Evolutionary conservation across 768 basidiomycete genomes (phyloP).

Genomic region (Tricholoma bakamatsutake): DNA sequence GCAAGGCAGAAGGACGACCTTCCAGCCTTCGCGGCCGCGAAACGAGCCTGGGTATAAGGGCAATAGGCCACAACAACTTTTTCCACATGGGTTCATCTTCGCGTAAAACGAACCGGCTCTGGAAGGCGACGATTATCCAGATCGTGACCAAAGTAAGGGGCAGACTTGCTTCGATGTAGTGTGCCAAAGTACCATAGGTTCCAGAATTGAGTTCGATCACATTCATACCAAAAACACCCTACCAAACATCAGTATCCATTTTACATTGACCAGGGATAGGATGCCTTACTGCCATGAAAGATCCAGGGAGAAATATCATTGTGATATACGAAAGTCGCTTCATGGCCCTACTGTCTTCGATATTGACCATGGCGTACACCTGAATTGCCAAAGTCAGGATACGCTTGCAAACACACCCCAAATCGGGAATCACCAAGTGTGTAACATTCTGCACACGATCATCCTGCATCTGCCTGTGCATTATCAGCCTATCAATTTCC

Average conservation of each 20-base stretch:
- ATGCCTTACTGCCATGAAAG: slow-evolving; percentile 38
- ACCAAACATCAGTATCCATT: not conserved
- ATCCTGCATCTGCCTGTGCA: slow-evolving; percentile 34
- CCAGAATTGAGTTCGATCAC: slow-evolving; percentile 34
- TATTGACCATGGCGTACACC: slow-evolving; percentile 44
- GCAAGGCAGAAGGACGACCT: not conserved
- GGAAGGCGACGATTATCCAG: slow-evolving; percentile 43
- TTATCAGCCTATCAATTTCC: slow-evolving; percentile 46
- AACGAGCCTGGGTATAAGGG: not conserved
- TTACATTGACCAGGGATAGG: not conserved
- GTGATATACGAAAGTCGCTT: slow-evolving; percentile 53
- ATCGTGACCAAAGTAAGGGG: slow-evolving; percentile 36
- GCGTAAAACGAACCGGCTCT: slow-evolving; percentile 11
- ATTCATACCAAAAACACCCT: slow-evolving; percentile 58
- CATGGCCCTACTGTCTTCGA: slow-evolving; percentile 44
- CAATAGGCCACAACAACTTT: not conserved
- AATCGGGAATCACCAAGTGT: slow-evolving; percentile 30
- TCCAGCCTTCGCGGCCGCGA: not conserved
- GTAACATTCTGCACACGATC: slow-evolving; percentile 45
- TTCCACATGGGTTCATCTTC: not conserved
- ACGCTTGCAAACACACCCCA: not conserved
- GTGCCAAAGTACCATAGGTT: slow-evolving; percentile 26
- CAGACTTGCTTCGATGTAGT: slow-evolving; percentile 34
- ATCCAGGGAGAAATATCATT: slow-evolving; percentile 58
- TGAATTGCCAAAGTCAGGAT: too few species aligned